phyloP scores from a whole-genome alignment of 176 grass and related monocot species.

The Lolium perenne region DNA sequence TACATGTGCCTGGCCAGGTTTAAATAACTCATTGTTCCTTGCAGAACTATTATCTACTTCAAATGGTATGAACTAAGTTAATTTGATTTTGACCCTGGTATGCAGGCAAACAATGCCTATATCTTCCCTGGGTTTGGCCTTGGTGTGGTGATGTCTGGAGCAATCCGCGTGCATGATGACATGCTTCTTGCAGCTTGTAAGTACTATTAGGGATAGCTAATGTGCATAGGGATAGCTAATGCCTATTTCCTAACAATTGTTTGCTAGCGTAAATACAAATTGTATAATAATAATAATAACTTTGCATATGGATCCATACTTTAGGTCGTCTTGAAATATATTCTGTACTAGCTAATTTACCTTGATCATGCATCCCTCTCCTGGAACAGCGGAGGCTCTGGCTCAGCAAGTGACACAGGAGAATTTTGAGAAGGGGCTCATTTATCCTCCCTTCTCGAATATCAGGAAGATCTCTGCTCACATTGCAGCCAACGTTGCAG shows the following conservation, averaged over 20 bases:
- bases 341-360: slow-evolving; percentile 3
- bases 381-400: slow-evolving; percentile 77
- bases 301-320: not conserved
- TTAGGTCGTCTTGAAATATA: not conserved
- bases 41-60: slow-evolving; percentile 13
- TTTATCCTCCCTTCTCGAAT: slow-evolving; percentile 88
- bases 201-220: slow-evolving; percentile 26
- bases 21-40: slow-evolving; percentile 30
- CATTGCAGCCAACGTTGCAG: slow-evolving; percentile 82
- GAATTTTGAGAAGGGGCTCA: slow-evolving; percentile 69
- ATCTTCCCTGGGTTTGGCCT: slow-evolving; percentile 92
- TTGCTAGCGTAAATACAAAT: not conserved
- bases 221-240: too few relatives aligned
- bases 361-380: not conserved
- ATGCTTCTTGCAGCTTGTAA: slow-evolving; percentile 93
- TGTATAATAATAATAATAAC: not conserved
- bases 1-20: slow-evolving; percentile 83
- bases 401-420: slow-evolving; percentile 76
- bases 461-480: slow-evolving; percentile 89
- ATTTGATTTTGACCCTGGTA: not conserved
- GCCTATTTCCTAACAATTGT: too few relatives aligned
- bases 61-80: not conserved
- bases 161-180: slow-evolving; percentile 86
- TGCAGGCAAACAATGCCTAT: slow-evolving; percentile 81
- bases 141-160: slow-evolving; percentile 87